Base-by-base conservation (phyloP, 352 stramenopile genomes). In the Phytophthora tubulina region DNA sequence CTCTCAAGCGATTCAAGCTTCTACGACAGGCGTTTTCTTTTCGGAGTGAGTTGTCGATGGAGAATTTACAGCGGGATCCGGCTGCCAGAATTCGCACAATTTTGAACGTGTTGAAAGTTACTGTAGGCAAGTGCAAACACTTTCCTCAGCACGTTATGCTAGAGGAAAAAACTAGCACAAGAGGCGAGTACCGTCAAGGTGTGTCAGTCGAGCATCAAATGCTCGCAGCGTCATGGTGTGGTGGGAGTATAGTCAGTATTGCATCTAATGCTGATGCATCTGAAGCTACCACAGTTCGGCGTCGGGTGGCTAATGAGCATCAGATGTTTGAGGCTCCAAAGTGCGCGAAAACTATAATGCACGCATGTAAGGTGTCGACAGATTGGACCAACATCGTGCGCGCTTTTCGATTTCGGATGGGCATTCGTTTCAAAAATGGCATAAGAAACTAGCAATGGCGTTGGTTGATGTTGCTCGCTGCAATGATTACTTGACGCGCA, bases 341-440 rank as follows among this genome's bases (percentile, higher is more conserved):
- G 35, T 70, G 55, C 36, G 48, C 78, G 7, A 67, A 11, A 32
- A 73, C 14, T 81, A 78, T 54, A 81, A 79, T 35, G 2, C 63
- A 11, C 7, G 75, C 41, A 84, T 84, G 73, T 64, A 81, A 31
- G 77, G 70, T 0, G 73, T 84, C 1, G 67, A 84, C 21, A 33
- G 52, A 3, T 36, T 70, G 27, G 62, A 58, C 38, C 42, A 58
- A 31, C 14, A 52, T 39, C 32, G 77, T 15, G 52, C 38, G 21
- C 27, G 30, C 9, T 81, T 78, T 52, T 84, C 56, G 17, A 15
- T 81, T 57, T 66, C 69, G 0, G 67, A 81, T 35, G 67, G 73
- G 3, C 73, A 81, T 53, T 78, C 63, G 0, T 75, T 75, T 32
- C 58, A 79, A 44, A 78, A 75, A 17, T 79, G 76, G 63, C 42